Base-by-base conservation (phyloP, 1,284 basidiomycete species). In the Meripilus lineatus region DNA sequence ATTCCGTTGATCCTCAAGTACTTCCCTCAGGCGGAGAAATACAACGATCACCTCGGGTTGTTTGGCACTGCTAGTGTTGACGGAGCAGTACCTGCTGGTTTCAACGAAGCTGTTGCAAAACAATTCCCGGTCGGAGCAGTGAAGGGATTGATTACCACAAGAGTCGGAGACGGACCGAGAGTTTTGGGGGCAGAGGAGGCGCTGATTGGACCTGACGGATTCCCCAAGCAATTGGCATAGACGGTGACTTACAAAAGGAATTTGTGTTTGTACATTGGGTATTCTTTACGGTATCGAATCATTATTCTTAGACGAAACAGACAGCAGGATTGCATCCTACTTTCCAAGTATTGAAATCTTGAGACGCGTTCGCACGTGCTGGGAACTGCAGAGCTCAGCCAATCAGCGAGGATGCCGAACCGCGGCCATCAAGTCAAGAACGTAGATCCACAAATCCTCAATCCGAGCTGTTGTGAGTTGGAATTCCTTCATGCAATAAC, bases 81-180 rank as follows among this genome's bases (percentile, higher is more conserved):
- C 21, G 77, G 76, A 7, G 67, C 64, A 30, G 53, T 86, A 3
- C 73, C 80, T 0, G 63, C 74, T 4, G 89, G 86, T 0, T 96
- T 96, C 71, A 89, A 95, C 61, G 68, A 71, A 38, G 74, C 67
- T 30, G 89, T 94, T 1, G 81, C 88, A 22, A 83, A 83, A 59
- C 75, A 71, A 35, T 89, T 83, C 63, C 76, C 76, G 32, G 69
- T 75, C 17, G 92, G 89, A 1, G 80, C 84, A 4, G 90, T 97
- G 37, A 92, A 91, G 64, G 72, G 80, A 4, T 72, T 96, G 58
- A 96, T 97, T 46, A 92, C 95, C 65, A 96, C 93, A 11, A 72
- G 77, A 43, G 89, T 97, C 17, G 93, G 93, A 1, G 93, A 93
- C 61, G 93, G 93, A 1, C 93, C 93, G 1, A 77, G 92, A 52